These are phyloP conservation scores for Silene vulgaris DNA, from an alignment of 179 eudicot genomes.

Conservation along the genomic window DNA sequence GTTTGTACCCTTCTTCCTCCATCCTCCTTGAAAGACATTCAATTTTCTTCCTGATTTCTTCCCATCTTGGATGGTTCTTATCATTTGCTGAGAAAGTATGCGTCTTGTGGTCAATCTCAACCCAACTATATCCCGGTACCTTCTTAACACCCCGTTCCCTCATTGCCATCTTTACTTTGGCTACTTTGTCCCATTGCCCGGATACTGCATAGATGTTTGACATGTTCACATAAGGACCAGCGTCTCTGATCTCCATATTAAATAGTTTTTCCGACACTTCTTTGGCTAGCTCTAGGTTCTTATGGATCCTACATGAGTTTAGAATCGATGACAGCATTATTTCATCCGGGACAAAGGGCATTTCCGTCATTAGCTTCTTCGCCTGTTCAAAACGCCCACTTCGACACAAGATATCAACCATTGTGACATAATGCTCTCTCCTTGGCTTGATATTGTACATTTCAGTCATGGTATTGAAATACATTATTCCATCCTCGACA, in stretches of 20 bases:
- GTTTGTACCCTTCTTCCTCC: conserved; percentile 73
- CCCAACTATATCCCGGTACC: conserved; percentile 76
- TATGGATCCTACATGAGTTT: conserved; percentile 74
- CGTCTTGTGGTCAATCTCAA: conserved; percentile 56
- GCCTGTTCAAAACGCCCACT: conserved; percentile 59
- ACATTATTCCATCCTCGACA: conserved; percentile 55
- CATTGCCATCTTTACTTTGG: conserved; percentile 67
- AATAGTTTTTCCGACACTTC: conserved; percentile 59
- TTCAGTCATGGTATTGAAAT: conserved; percentile 52
- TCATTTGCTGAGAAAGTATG: conserved; percentile 69
- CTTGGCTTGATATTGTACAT: conserved; percentile 45
- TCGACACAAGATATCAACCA: conserved; percentile 68
- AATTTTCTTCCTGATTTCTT: conserved; percentile 52
- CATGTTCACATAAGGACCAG: conserved; percentile 64
- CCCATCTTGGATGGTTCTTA: conserved; percentile 52
- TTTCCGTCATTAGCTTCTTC: conserved; percentile 49
- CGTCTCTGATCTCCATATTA: conserved; percentile 63
- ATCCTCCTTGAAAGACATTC: conserved; percentile 38
- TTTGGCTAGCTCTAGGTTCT: conserved; percentile 60
- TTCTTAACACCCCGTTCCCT: conserved; percentile 61
- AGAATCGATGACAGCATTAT: conserved; percentile 72
- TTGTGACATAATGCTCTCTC: conserved; percentile 66
- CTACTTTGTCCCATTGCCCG: conserved; percentile 66
- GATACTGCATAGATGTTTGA: conserved; percentile 76
- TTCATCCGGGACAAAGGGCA: conserved; percentile 73